Base-by-base conservation (phyloP, 2,329 filamentous ascomycete species). In the Periconia digitata region DNA sequence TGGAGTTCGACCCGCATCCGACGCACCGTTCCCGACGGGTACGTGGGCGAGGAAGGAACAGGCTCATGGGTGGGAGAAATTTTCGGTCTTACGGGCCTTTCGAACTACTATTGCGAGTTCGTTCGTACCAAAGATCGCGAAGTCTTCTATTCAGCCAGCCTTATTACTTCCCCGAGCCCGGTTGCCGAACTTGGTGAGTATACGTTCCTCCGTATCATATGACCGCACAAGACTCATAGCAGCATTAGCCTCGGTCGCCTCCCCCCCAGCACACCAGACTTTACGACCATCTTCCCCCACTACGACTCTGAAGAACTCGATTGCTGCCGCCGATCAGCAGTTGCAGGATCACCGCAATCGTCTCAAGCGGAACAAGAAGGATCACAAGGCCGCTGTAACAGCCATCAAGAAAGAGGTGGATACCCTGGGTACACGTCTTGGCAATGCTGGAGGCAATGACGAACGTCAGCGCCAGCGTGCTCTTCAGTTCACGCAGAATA, bases 101-200 rank as follows among this genome's bases (percentile, higher is more conserved):
- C 86, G 49, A 90, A 85, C 71, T 92, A 92, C 71, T 83, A 85
- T 54, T 89, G 84, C 71, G 87, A 92, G 67, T 89, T 92, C 66
- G 81, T 92, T 49, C 83, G 86, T 68, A 85, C 82, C 36, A 75
- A 75, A 21, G 86, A 85, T 50, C 79, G 84, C 53, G 74, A 82
- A 59, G 76, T 89, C 47, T 76, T 92, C 53, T 90, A 88, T 64
- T 83, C 85, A 21, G 85, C 85, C 6, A 89, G 84, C 70, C 81
- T 92, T 54, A 82, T 86, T 64, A 90, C 87, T 38, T 82, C 82
- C 46, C 72, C 79, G 47, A 75, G 82, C 55, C 78, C 79, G 24
- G 79, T 81, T 55, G 74, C 79, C 51, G 83, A 85, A 65, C 77
- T 82, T 73, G 77, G 81, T 79, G 71, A 71, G 72, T 49, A 50